Evolutionary conservation across 345 rosid species (phyloP).

Genomic region (Ricinus communis): DNA sequence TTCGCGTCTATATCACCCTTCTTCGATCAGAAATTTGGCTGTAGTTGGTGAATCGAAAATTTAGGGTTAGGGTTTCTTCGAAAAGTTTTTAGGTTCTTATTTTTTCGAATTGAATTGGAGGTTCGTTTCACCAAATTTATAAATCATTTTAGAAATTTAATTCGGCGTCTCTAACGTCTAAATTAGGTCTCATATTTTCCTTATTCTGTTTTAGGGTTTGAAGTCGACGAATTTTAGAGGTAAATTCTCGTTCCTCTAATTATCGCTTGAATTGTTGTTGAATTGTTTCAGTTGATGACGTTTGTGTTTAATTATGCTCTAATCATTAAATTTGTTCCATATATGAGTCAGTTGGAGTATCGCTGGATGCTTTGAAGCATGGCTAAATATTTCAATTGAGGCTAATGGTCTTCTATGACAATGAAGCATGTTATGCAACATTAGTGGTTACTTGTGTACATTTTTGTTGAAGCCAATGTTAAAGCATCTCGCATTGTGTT

Average conservation of each 20-base stretch:
- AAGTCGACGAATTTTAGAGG: constrained; percentile 28
- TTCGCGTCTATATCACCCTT: neutral
- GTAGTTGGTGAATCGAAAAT: constrained; percentile 16
- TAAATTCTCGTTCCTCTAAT: constrained; percentile 1
- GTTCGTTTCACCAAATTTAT: constrained; percentile 8
- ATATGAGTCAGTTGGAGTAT: neutral
- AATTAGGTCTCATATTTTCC: neutral
- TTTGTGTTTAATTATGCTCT: neutral
- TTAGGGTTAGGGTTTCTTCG: constrained; percentile 50
- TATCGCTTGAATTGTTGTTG: neutral
- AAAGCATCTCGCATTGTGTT: too few relatives aligned
- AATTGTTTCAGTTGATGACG: neutral
- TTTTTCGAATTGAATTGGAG: constrained; percentile 20
- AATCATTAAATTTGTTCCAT: neutral
- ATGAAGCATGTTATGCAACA: too few relatives aligned
- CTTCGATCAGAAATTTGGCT: constrained; percentile 13
- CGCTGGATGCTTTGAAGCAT: neutral
- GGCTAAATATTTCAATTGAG: neutral
- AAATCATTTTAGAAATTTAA: constrained; percentile 1
- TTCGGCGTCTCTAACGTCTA: neutral
- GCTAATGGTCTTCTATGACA: too few relatives aligned
- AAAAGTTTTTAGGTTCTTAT: constrained; percentile 21
- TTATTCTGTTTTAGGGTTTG: constrained; percentile 5
- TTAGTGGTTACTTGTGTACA: neutral
- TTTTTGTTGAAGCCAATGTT: neutral